These are phyloP conservation scores for Diaporthe caulivora DNA, from an alignment of 2,329 filamentous ascomycete species.

Conservation along the genomic window DNA sequence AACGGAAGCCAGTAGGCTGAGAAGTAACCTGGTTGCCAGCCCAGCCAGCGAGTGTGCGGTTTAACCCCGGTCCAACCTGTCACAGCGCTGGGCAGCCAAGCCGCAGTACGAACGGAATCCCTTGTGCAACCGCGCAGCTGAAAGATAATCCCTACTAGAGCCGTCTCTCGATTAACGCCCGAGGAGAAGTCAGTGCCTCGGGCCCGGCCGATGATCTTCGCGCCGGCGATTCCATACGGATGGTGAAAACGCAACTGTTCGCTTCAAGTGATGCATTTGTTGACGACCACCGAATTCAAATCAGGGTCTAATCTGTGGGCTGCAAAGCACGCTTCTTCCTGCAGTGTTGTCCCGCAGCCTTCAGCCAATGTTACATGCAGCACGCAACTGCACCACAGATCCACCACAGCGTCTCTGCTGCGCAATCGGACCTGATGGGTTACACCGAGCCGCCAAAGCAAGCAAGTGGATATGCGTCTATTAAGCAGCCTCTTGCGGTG, in stretches of 20 bases:
- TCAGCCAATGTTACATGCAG: constrained; percentile 15
- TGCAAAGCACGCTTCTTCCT: background rate
- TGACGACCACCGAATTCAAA: background rate
- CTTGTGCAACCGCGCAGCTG: constrained; percentile 7
- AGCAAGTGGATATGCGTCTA: constrained; percentile 1
- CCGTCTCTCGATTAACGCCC: constrained; percentile 5
- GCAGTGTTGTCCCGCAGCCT: background rate
- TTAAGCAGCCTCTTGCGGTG: constrained; percentile 8
- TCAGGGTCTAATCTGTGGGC: background rate
- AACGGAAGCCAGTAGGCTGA: constrained; percentile 29
- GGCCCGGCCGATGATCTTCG: background rate
- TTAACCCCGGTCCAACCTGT: constrained; percentile 26
- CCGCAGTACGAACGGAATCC: background rate
- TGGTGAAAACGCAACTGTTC: background rate
- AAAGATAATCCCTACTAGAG: background rate
- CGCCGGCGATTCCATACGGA: background rate
- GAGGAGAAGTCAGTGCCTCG: background rate
- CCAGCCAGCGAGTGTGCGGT: background rate
- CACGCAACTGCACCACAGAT: constrained; percentile 7
- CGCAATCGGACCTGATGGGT: constrained; percentile 21
- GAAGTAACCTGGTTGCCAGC: constrained; percentile 8
- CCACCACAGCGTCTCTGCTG: constrained; percentile 14
- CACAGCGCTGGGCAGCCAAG: constrained; percentile 27
- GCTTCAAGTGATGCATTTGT: background rate
- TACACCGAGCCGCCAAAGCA: constrained; percentile 1